Conservation (phyloP, 2,329 filamentous ascomycete genomes). For the Calonectria honghensis region DNA sequence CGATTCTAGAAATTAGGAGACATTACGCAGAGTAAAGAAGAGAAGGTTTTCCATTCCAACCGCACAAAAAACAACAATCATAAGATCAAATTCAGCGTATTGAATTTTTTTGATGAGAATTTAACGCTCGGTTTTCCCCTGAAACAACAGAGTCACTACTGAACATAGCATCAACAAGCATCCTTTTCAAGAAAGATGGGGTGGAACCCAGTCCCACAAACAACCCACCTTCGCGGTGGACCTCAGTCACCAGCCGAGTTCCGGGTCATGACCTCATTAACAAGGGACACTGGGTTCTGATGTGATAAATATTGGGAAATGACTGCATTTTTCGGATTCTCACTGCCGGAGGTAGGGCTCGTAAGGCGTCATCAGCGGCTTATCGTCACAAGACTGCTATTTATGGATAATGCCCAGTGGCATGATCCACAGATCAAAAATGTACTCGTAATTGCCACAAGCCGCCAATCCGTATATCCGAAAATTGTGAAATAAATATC, state of each 20-base stretch:
- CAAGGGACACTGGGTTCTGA: not conserved
- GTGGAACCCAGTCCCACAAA: not conserved
- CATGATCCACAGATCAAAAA: not conserved
- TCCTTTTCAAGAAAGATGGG: not conserved
- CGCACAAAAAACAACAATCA: too few species aligned
- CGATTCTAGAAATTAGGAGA: too few species aligned
- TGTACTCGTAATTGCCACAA: not conserved
- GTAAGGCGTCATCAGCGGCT: not conserved
- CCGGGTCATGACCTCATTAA: conserved; percentile 10
- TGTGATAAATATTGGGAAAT: conserved; percentile 5
- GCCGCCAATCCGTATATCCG: conserved; percentile 27
- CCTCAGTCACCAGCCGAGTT: conserved; percentile 1
- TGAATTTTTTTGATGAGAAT: too few species aligned
- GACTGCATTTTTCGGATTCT: conserved; percentile 7
- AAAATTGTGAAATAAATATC: not conserved
- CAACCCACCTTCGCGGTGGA: not conserved
- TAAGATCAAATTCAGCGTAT: too few species aligned
- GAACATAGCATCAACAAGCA: too few species aligned
- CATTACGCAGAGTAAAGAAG: too few species aligned
- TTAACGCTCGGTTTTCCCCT: too few species aligned
- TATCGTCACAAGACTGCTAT: not conserved
- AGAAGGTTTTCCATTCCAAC: too few species aligned
- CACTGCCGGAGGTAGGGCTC: not conserved
- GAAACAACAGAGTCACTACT: too few species aligned
- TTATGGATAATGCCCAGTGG: not conserved